Percentiles rank a stretch among this genome's conserved stretches.
phyloP scores from a whole-genome alignment of 2,329 filamentous ascomycete genomes.

The Penicillium hordei region DNA sequence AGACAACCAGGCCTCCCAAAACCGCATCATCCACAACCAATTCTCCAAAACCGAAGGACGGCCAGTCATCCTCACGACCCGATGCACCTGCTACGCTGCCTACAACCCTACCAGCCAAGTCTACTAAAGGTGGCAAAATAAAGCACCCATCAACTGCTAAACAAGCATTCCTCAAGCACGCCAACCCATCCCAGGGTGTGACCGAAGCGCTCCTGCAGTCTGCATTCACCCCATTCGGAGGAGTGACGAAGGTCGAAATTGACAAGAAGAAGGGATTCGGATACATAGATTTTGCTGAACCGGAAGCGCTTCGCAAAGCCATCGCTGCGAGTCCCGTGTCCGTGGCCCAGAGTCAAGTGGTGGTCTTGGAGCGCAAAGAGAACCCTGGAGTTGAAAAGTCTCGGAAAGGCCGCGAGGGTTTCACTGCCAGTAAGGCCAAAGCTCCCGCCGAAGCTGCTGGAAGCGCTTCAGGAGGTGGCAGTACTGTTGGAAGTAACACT shows the following conservation, averaged over 20 bases:
- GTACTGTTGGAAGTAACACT: background rate
- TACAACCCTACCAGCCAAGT: constrained; percentile 21
- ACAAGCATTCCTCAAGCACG: constrained; percentile 73
- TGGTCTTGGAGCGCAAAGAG: constrained; percentile 67
- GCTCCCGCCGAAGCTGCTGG: background rate
- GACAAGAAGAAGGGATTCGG: constrained; percentile 94
- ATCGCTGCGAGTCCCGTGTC: constrained; percentile 77
- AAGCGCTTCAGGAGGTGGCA: background rate
- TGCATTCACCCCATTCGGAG: constrained; percentile 71
- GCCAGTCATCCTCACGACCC: constrained; percentile 25
- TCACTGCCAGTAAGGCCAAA: constrained; percentile 15
- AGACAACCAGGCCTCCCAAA: constrained; percentile 23
- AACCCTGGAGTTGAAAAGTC: constrained; percentile 36
- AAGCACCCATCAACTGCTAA: constrained; percentile 35
- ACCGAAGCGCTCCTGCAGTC: constrained; percentile 77
- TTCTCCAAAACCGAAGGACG: constrained; percentile 22
- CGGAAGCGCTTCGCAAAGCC: constrained; percentile 71
- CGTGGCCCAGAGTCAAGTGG: constrained; percentile 81
- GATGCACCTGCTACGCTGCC: constrained; percentile 17
- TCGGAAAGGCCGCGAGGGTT: constrained; percentile 31
- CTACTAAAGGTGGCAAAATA: constrained; percentile 29
- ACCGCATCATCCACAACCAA: constrained; percentile 13
- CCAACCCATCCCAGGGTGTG: constrained; percentile 86
- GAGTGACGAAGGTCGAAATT: constrained; percentile 79
- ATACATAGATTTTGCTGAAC: constrained; percentile 82